Conservation (phyloP, 495 filamentous ascomycete species). For the Daldinia decipiens region DNA sequence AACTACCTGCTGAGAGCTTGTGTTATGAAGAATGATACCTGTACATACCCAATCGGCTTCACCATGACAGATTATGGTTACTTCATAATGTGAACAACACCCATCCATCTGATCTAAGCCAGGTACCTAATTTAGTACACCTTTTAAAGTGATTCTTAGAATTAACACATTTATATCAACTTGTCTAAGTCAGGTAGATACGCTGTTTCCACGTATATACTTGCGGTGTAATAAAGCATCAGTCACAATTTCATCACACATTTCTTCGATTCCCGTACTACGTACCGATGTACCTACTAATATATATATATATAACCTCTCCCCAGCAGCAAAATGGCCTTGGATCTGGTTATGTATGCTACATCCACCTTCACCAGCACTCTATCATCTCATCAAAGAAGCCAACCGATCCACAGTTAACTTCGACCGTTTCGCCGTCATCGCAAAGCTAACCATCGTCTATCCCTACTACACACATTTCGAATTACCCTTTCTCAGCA, state of each 20-base stretch:
- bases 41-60: too few relatives aligned
- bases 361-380: not conserved
- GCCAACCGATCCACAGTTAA: not conserved
- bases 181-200: not conserved
- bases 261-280: not conserved
- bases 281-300: too few relatives aligned
- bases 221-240: not conserved
- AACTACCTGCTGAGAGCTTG: too few relatives aligned
- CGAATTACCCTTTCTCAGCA: not conserved
- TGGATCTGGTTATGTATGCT: not conserved
- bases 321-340: not conserved
- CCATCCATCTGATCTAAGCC: too few relatives aligned
- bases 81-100: too few relatives aligned
- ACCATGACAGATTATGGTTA: too few relatives aligned
- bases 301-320: not conserved
- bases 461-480: not conserved
- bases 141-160: too few relatives aligned
- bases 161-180: too few relatives aligned
- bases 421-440: not conserved
- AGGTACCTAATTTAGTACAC: too few relatives aligned
- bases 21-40: too few relatives aligned
- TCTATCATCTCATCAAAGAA: not conserved
- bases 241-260: too few relatives aligned
- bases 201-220: not conserved
- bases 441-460: not conserved